A percentile compares a stretch with the other conserved stretches of the same genome.
These are phyloP conservation scores for Colletotrichum phormii DNA, from an alignment of 2,329 filamentous ascomycete genomes.

Conservation along the genomic window DNA sequence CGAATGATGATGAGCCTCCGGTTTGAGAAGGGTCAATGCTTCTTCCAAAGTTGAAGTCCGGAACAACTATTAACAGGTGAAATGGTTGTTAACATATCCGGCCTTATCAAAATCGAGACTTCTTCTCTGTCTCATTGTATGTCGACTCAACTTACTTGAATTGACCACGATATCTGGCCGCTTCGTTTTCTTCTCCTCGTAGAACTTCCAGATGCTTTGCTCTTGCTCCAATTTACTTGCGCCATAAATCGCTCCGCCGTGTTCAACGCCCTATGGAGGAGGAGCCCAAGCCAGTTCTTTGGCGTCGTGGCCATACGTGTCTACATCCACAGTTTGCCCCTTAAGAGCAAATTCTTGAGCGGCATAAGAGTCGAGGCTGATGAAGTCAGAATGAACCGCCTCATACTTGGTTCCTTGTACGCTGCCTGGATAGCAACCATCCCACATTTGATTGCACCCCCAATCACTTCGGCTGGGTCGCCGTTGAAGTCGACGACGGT, in stretches of 20 bases:
- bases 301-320: slow-evolving; percentile 5
- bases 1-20: slow-evolving; percentile 40
- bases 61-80: slow-evolving; percentile 41
- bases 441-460: slow-evolving; percentile 44
- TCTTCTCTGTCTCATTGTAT: background rate
- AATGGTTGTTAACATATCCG: slow-evolving; percentile 17
- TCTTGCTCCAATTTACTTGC: slow-evolving; percentile 54
- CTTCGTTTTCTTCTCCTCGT: slow-evolving; percentile 44
- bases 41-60: slow-evolving; percentile 44
- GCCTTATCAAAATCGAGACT: slow-evolving; percentile 30
- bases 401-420: slow-evolving; percentile 19
- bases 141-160: slow-evolving; percentile 15
- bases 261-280: slow-evolving; percentile 35
- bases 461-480: slow-evolving; percentile 53
- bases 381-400: slow-evolving; percentile 20
- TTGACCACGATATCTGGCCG: slow-evolving; percentile 28
- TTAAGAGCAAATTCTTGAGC: slow-evolving; percentile 31
- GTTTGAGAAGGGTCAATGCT: slow-evolving; percentile 38
- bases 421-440: slow-evolving; percentile 43
- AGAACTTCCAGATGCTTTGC: slow-evolving; percentile 51
- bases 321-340: slow-evolving; percentile 36
- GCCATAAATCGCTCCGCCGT: slow-evolving; percentile 45
- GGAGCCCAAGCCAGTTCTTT: slow-evolving; percentile 17
- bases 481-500: slow-evolving; percentile 47
- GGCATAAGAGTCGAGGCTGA: slow-evolving; percentile 20